Evolutionary conservation across 148 eudicot species (phyloP), one percentile per base, ranked within the genome.

Genomic region (Dianthus caryophyllus): DNA sequence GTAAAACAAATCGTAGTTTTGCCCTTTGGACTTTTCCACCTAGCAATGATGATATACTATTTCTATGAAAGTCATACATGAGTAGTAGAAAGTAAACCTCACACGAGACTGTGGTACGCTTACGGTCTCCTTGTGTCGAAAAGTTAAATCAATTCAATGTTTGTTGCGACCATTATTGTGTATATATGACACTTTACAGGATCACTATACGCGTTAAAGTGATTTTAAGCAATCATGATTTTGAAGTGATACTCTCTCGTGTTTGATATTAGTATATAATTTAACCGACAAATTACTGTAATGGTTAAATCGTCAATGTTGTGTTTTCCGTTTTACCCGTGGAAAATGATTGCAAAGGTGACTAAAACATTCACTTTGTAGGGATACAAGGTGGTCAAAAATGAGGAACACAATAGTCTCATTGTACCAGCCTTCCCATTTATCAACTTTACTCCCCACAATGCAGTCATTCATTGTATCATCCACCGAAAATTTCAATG

Each of bases 381-480:
- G 96, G 91, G 96, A 87, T 67, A 55, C 86, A 61, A 88, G 97
- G 76, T 92, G 96, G 97, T 81, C 89, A 63, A 73, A 81, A 52
- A 91, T 92, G 97, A 67, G 96, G 72, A 92, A 89, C 81, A 89
- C 90, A 22, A 83, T 91, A 61, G 67, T 88, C 51, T 91, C 97
- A 39, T 77, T 88, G 70, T 91, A 91, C 81, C 95, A 90, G 67
- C 98, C 98, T 25, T 87, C 98, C 53, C 89, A 93, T 65, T 80
- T 93, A 11, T 89, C 95, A 59, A 93, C 80, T 50, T 62, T 93
- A 64, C 70, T 89, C 2, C 91, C 98, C 2, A 80, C 82, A 0
- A 93, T 93, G 98, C 98, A 93, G 83, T 68, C 79, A 6, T 83
- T 72, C 82, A 84, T 89, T 18, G 83, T 81, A 72, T 72, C 84